Evolutionary conservation across 2,329 filamentous ascomycete species (phyloP).

Genomic region (Raffaelea arxii): DNA sequence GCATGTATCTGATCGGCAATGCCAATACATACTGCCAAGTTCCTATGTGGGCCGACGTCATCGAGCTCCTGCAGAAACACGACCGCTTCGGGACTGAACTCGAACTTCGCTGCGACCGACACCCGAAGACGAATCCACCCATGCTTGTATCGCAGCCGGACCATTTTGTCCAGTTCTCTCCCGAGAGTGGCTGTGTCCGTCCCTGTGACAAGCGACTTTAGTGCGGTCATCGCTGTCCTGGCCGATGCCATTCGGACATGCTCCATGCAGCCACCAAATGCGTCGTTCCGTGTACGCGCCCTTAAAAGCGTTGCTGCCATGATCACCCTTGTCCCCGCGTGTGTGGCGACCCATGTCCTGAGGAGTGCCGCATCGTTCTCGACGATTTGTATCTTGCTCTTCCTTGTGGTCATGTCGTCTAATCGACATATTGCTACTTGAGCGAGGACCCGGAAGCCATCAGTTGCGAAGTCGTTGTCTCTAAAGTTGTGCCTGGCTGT

Average conservation of each 20-base stretch:
- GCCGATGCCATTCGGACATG: slow-evolving; percentile 35
- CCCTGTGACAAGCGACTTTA: slow-evolving; percentile 37
- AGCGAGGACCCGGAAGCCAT: slow-evolving; percentile 34
- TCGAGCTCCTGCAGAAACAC: slow-evolving; percentile 35
- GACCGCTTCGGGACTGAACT: slow-evolving; percentile 40
- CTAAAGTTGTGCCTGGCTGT: slow-evolving; percentile 43
- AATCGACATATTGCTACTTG: slow-evolving; percentile 25
- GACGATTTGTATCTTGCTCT: slow-evolving; percentile 24
- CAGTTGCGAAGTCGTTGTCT: slow-evolving; percentile 35
- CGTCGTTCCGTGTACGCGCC: slow-evolving; percentile 31
- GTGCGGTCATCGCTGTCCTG: slow-evolving; percentile 38
- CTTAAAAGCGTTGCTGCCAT: slow-evolving; percentile 31
- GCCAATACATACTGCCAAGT: slow-evolving; percentile 44
- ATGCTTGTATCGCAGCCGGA: slow-evolving; percentile 44
- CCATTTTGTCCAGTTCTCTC: slow-evolving; percentile 45
- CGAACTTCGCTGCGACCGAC: slow-evolving; percentile 50
- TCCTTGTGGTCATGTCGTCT: slow-evolving; percentile 31
- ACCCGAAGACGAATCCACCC: slow-evolving; percentile 33
- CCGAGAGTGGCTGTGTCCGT: slow-evolving; percentile 52
- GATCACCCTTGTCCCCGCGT: slow-evolving; percentile 30
- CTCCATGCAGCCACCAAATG: slow-evolving; percentile 38
- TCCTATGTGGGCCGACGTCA: slow-evolving; percentile 54
- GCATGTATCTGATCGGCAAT: slow-evolving; percentile 65
- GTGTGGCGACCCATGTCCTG: slow-evolving; percentile 34
- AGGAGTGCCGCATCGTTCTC: slow-evolving; percentile 25